phyloP scores from a whole-genome alignment of 2,329 filamentous ascomycete genomes.

The Pseudogymnoascus sp. region DNA sequence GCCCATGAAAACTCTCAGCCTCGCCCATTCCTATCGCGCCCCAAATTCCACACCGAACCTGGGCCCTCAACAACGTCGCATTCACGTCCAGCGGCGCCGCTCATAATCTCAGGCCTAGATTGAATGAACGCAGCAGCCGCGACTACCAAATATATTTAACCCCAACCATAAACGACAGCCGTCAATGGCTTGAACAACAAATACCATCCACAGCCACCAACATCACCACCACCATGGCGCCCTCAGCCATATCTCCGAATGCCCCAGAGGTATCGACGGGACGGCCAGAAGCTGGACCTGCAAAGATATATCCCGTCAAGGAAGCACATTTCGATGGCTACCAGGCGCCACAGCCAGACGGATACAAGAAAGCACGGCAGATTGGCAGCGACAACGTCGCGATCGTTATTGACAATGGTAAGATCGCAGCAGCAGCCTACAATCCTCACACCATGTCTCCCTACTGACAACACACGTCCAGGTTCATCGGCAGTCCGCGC shows the following conservation, averaged over 20 bases:
- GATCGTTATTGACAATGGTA: slow-evolving; percentile 98
- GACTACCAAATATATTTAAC: not conserved
- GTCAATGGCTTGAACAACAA: slow-evolving; percentile 45
- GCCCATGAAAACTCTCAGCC: slow-evolving; percentile 3
- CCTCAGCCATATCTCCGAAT: slow-evolving; percentile 24
- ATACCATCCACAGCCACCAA: slow-evolving; percentile 17
- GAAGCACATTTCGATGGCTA: slow-evolving; percentile 55
- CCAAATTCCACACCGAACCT: not conserved
- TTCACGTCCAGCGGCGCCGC: not conserved
- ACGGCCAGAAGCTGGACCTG: slow-evolving; percentile 35
- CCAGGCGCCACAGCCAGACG: slow-evolving; percentile 52
- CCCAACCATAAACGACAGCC: slow-evolving; percentile 36
- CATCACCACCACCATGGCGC: slow-evolving; percentile 24
- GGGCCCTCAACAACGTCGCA: not conserved
- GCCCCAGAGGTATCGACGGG: slow-evolving; percentile 10
- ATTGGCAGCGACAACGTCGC: slow-evolving; percentile 61
- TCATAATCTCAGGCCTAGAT: not conserved
- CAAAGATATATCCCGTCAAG: slow-evolving; percentile 51
- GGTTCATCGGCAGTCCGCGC: slow-evolving; percentile 84
- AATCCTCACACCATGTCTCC: not conserved
- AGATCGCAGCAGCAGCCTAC: slow-evolving; percentile 1
- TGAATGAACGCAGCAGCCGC: not conserved
- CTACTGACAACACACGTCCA: slow-evolving; percentile 31
- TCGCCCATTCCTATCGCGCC: slow-evolving; percentile 3
- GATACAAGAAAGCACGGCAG: slow-evolving; percentile 47